Conservation (phyloP, 1,284 basidiomycete species). For the Rhizopogon parksii region DNA sequence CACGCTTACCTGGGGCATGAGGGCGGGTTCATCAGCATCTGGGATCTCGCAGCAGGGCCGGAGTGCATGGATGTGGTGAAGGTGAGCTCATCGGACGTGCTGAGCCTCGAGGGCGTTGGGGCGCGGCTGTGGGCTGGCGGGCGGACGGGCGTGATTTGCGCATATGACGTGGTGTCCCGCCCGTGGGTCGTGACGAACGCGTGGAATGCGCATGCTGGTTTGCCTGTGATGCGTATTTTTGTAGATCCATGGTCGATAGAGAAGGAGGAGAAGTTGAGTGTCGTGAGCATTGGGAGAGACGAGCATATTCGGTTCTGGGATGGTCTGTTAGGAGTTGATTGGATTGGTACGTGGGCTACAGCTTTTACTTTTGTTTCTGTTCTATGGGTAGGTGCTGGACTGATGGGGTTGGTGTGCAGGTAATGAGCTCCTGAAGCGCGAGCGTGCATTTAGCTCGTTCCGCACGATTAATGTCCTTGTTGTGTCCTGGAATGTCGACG, state of each 20-base stretch:
- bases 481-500: constrained; percentile 92
- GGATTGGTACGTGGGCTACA: constrained; percentile 61
- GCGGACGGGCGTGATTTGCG: constrained; percentile 77
- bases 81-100: constrained; percentile 72
- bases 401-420: constrained; percentile 38
- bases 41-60: constrained; percentile 52
- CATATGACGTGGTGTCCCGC: constrained; percentile 63
- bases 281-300: constrained; percentile 77
- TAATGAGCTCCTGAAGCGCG: constrained; percentile 66
- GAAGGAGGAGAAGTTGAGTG: constrained; percentile 56
- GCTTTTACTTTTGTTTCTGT: constrained; percentile 2
- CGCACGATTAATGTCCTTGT: constrained; percentile 75
- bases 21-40: constrained; percentile 80
- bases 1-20: constrained; percentile 89
- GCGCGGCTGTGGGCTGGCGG: constrained; percentile 81
- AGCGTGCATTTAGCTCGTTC: constrained; percentile 75
- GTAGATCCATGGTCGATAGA: constrained; percentile 72
- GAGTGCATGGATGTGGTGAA: constrained; percentile 65
- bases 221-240: constrained; percentile 65
- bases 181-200: constrained; percentile 87
- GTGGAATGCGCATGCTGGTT: constrained; percentile 83
- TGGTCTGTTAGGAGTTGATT: constrained; percentile 77
- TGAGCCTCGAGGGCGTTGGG: constrained; percentile 76
- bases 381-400: neutral
- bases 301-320: constrained; percentile 82